Conservation (phyloP, 345 rosid species). For the Eucalyptus curtisii region DNA sequence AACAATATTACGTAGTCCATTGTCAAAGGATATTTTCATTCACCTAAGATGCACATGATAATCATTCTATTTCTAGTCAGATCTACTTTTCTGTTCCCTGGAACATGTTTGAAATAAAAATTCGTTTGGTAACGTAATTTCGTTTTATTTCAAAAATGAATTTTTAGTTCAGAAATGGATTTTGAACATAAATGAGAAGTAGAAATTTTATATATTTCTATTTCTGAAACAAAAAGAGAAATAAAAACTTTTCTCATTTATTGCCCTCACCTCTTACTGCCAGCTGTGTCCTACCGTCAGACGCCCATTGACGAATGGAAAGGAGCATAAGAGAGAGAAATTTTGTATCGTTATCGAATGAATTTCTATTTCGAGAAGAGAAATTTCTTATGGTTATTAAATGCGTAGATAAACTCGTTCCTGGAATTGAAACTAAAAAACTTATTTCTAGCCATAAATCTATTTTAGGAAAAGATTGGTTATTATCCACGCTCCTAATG, state of each 20-base stretch:
- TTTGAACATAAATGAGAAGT: background rate
- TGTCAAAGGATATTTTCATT: background rate
- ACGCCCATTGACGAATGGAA: background rate
- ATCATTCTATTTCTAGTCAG: accelerated
- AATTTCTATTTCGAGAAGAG: accelerated
- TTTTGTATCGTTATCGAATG: too few species aligned
- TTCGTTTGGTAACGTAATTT: too few species aligned
- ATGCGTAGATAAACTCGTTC: too few species aligned
- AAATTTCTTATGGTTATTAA: too few species aligned
- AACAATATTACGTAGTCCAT: background rate
- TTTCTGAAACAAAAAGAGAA: too few species aligned
- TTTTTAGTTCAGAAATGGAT: background rate
- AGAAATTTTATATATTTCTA: too few species aligned
- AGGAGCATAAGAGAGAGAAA: background rate
- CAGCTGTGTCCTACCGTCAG: accelerated
- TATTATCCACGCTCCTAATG: background rate
- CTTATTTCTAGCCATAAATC: too few species aligned
- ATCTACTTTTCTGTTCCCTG: accelerated
- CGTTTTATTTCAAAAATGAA: too few species aligned
- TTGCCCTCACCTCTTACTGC: background rate
- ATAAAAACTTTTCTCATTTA: too few species aligned
- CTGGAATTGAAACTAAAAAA: too few species aligned
- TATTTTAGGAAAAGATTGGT: too few species aligned
- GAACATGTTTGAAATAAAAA: accelerated
- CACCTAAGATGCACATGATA: background rate